Percentiles rank a stretch among this genome's conserved stretches.
Conservation (phyloP, 805 yeast genomes). For the Komagataella kurtzmanii region DNA sequence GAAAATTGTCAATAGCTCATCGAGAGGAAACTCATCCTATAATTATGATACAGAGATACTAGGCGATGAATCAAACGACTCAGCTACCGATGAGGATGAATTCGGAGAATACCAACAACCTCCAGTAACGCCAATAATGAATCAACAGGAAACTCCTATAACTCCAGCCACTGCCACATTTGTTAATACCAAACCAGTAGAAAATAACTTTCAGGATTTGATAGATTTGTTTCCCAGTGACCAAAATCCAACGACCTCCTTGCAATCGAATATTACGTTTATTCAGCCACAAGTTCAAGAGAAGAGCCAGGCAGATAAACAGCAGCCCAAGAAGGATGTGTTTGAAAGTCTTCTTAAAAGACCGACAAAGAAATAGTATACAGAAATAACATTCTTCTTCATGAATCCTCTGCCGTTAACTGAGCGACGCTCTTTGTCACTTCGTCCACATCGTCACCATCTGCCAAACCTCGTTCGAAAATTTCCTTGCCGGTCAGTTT, state of each 20-base stretch:
- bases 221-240: not conserved
- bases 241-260: not conserved
- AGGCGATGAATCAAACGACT: not conserved
- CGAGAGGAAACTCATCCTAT: not conserved
- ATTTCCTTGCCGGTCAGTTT: conserved; percentile 80
- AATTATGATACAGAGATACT: not conserved
- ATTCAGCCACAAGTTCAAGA: not conserved
- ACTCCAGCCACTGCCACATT: not conserved
- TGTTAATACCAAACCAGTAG: not conserved
- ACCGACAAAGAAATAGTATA: not conserved
- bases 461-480: conserved; percentile 81
- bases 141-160: not conserved
- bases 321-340: not conserved
- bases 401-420: not conserved
- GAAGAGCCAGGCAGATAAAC: not conserved
- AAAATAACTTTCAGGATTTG: not conserved
- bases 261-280: conserved; percentile 1
- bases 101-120: conserved; percentile 11
- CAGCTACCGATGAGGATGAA: conserved; percentile 8
- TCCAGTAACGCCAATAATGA: not conserved
- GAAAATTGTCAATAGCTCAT: not conserved
- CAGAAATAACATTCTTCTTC: not conserved
- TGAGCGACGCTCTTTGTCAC: not conserved
- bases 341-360: not conserved
- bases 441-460: conserved; percentile 41